Base-by-base conservation (phyloP, 306 rosid genomes). In the Dalbergia cultrata region DNA sequence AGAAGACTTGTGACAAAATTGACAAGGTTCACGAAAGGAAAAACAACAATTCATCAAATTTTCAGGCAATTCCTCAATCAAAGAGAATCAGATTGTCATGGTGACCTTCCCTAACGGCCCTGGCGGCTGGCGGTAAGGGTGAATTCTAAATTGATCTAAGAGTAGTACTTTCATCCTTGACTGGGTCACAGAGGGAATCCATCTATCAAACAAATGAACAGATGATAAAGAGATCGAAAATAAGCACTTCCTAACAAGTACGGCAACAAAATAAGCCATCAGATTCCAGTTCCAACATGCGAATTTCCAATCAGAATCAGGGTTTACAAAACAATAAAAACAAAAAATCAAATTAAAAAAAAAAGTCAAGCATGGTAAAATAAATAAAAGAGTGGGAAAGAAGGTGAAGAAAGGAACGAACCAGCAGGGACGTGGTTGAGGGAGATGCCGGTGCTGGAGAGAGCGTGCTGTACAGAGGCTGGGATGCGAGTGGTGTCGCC, bases 381-480 rank as follows among this genome's bases (percentile, higher is more conserved):
- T 50, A 50, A 5, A 11, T n/a, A 13, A 37, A 35, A 26, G 31
- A 57, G 39, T 17, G 8, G n/a, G 31, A 26, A 26, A 26, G 31
- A 26, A 26, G 31, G 3, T 26, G 31, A 33, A 34, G n/a, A 0
- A 11, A 5, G 45, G 18, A 10, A 54, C 60, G 21, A 54, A 93
- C 98, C 98, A 17, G 98, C 92, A 3, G 98, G 98, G 67, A 94
- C 98, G 44, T 94, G 98, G 74, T 92, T 92, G 81, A 94, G 97
- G 34, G 92, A 85, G 87, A 92, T 89, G 72, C 98, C 97, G 74
- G 98, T 94, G 77, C 94, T 89, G 62, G 98, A 94, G 72, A 94
- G 98, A 2, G 97, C 92, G 6, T 92, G 94, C 80, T 94, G 98
- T 4, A 94, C 92, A 58, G 93, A 81, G 0, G 87, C 69, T 0